Conservation (phyloP, 2,329 filamentous ascomycete genomes). For the Diaporthe ampelina region DNA sequence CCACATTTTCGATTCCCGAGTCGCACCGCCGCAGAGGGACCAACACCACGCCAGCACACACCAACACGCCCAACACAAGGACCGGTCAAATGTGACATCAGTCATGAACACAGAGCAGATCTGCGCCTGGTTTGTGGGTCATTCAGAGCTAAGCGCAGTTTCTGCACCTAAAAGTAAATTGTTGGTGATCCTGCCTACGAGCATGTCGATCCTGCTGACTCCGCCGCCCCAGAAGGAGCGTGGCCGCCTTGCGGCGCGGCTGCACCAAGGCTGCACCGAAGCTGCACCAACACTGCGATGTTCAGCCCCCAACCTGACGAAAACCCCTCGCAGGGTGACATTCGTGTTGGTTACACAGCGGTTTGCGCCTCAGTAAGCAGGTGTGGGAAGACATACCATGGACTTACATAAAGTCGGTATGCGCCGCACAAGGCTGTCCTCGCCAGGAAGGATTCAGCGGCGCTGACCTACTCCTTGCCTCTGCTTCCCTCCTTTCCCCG, state of each 20-base stretch:
- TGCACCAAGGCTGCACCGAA: constrained; percentile 10
- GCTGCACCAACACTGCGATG: constrained; percentile 1
- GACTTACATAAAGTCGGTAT: constrained; percentile 27
- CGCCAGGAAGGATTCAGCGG: constrained; percentile 15
- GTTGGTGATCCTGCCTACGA: constrained; percentile 9
- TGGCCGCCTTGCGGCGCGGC: constrained; percentile 15
- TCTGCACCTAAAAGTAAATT: constrained; percentile 11
- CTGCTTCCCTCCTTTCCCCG: not conserved
- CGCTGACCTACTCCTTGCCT: constrained; percentile 16
- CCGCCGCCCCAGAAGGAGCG: constrained; percentile 26
- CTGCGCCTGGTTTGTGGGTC: not conserved
- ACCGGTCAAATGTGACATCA: not conserved
- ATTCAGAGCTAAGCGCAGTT: not conserved
- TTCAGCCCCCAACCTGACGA: constrained; percentile 1
- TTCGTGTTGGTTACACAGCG: constrained; percentile 5
- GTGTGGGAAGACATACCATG: not conserved
- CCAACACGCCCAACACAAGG: not conserved
- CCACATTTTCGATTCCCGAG: not conserved
- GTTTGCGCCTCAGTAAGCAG: constrained; percentile 17
- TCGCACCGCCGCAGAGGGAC: not conserved
- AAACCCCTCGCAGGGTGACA: not conserved
- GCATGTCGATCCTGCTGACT: constrained; percentile 27
- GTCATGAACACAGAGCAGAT: not conserved
- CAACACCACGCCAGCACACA: not conserved
- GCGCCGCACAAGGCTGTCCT: not conserved